Evolutionary conservation across 2,329 filamentous ascomycete genomes (phyloP), one percentile per base, ranked within the genome.

Genomic region (Neonectria ditissima): DNA sequence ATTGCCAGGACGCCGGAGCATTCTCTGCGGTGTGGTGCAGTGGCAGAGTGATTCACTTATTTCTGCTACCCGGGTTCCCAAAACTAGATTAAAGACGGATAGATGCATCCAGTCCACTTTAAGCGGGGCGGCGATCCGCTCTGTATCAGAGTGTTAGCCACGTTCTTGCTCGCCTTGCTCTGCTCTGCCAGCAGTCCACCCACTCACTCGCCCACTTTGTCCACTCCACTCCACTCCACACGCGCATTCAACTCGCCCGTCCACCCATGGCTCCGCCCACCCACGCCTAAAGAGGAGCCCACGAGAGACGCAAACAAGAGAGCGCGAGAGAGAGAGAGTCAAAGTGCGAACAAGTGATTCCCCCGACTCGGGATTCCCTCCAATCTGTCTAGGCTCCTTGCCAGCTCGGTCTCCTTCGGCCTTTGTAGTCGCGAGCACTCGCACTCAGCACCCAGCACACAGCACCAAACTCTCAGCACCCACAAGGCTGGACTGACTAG

Each of bases 241-340:
- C 52, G 43, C 48, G 24, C 43, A 52, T 41, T 32, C 9, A n/a
- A 57, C 56, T 59, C 51, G 52, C 26, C 41, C 59, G 55, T 53
- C 57, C 63, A 64, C 48, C 59, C 56, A 63, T 59, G 65, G 62
- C 66, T 54, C 60, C 60, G 55, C 60, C 26, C 53, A 24, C 60
- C 14, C 43, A 52, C 48, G 54, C 59, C 59, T 61, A 44, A 60
- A 47, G 59, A 26, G 47, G 54, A 57, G 37, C 48, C 59, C 59
- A 55, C 60, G 55, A 63, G 48, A 41, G 60, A 63, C 60, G 55
- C 59, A 62, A 50, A 55, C 55, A 63, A 58, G 32, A 53, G 51
- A 55, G 52, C 44, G 24, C 22, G 16, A 9, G 26, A 18, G 24
- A 47, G 44, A 16, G 16, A 26, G 37, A 54, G 34, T n/a, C n/a